These are phyloP conservation scores for Gossypioides kirkii DNA, from an alignment of 345 rosid genomes.

Conservation along the genomic window DNA sequence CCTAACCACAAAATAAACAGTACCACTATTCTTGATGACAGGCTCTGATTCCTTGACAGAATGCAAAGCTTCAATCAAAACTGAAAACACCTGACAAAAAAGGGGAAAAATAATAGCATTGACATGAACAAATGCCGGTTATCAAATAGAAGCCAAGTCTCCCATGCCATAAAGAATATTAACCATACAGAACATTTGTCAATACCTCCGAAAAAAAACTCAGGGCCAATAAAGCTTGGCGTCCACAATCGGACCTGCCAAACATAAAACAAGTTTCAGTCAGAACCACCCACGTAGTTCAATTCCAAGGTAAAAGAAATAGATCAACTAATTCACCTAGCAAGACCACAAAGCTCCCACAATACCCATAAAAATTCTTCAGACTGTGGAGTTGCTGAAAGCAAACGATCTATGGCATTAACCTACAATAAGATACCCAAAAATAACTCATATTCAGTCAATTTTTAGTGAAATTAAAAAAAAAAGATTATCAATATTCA, in stretches of 20 bases:
- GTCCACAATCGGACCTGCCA: conserved; percentile 91
- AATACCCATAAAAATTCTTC: conserved; percentile 95
- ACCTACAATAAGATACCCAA: conserved; percentile 43
- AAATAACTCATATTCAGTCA: background rate
- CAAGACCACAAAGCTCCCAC: conserved; percentile 94
- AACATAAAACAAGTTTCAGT: conserved; percentile 19
- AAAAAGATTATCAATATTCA: background rate
- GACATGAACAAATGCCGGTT: conserved; percentile 17
- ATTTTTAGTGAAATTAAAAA: conserved; percentile 7
- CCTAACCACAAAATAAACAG: conserved; percentile 8
- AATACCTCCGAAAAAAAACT: conserved; percentile 87
- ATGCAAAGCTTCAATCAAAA: conserved; percentile 82
- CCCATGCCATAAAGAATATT: background rate
- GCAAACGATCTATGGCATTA: conserved; percentile 78
- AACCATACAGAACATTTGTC: background rate
- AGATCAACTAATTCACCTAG: conserved; percentile 45
- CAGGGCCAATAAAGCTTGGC: conserved; percentile 77
- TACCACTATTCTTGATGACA: conserved; percentile 60
- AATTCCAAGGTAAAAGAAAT: conserved; percentile 7
- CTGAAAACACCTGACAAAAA: conserved; percentile 50
- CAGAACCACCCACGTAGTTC: conserved; percentile 12
- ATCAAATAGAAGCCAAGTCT: conserved; percentile 11
- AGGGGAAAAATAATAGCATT: conserved; percentile 1
- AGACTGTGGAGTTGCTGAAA: conserved; percentile 61
- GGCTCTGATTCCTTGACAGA: conserved; percentile 76